These are phyloP conservation scores for Sarocladiaceae sp. DNA, from an alignment of 2,329 filamentous ascomycete species.

Conservation along the genomic window DNA sequence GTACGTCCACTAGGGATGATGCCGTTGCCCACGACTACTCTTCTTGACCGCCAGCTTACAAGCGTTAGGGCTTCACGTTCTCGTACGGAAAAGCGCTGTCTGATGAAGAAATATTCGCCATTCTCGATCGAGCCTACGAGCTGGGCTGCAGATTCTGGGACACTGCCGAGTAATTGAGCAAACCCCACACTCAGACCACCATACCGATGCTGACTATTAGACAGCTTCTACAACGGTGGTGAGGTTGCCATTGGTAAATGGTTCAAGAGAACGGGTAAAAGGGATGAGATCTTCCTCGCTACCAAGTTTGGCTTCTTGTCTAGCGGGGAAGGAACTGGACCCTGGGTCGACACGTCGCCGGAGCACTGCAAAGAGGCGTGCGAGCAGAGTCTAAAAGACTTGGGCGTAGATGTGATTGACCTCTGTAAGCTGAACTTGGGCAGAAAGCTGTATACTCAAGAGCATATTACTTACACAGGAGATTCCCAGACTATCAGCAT, in stretches of 20 bases:
- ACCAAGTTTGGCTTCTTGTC: constrained; percentile 21
- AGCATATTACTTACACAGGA: background rate
- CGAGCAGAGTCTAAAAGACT: constrained; percentile 29
- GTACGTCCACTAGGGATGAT: too few species aligned
- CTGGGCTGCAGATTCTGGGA: constrained; percentile 44
- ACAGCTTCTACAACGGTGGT: constrained; percentile 32
- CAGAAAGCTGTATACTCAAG: background rate
- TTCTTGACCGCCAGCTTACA: too few species aligned
- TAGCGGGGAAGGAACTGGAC: background rate
- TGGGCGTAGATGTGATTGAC: constrained; percentile 45
- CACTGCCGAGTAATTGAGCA: constrained; percentile 24
- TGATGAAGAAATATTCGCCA: constrained; percentile 39
- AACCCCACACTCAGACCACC: background rate
- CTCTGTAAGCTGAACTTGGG: constrained; percentile 39
- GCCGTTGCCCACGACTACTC: too few species aligned
- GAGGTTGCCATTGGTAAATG: constrained; percentile 42
- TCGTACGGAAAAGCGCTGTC: background rate
- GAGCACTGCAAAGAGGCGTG: constrained; percentile 17
- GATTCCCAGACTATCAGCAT: constrained; percentile 7
- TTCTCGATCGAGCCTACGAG: constrained; percentile 41
- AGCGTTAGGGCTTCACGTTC: background rate
- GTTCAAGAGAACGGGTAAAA: constrained; percentile 36
- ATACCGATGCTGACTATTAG: background rate
- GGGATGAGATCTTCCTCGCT: constrained; percentile 39
- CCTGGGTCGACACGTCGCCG: constrained; percentile 15